Conservation (phyloP, 805 yeast species). For the Sugiyamaella chiloensis region DNA sequence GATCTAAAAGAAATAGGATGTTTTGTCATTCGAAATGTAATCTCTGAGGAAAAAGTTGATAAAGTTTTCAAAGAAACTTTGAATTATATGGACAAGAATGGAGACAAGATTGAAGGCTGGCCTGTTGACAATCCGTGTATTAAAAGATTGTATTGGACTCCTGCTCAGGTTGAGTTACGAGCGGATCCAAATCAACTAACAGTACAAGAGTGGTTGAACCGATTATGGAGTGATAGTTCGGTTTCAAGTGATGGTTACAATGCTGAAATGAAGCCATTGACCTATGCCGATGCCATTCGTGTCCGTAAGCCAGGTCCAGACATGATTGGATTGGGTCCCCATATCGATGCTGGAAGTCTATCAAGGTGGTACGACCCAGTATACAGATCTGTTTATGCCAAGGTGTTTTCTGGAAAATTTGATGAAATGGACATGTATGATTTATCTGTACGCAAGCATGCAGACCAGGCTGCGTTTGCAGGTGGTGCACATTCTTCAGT, state of each 20-base stretch:
- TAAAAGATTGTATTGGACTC: not conserved
- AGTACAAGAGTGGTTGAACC: not conserved
- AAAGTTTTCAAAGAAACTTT: not conserved
- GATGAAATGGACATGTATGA: constrained; percentile 43
- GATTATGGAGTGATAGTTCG: not conserved
- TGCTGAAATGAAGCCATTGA: constrained; percentile 25
- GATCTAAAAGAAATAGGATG: not conserved
- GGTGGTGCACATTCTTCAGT: constrained; percentile 31
- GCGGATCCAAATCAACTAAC: not conserved
- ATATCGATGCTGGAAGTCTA: constrained; percentile 40
- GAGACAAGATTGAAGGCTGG: not conserved
- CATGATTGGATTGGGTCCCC: constrained; percentile 35
- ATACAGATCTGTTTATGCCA: constrained; percentile 37
- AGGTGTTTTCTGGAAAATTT: constrained; percentile 39
- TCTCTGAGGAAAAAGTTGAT: not conserved
- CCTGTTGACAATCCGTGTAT: not conserved
- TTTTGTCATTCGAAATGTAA: not conserved
- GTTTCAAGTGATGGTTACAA: not conserved
- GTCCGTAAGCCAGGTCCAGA: constrained; percentile 40
- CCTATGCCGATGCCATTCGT: constrained; percentile 44
- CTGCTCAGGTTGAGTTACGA: not conserved
- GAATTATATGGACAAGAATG: not conserved
- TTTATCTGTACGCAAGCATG: constrained; percentile 34
- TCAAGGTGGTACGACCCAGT: constrained; percentile 46
- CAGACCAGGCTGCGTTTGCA: constrained; percentile 35